Base-by-base conservation (phyloP, 2,329 filamentous ascomycete species). In the Penicillium freii region DNA sequence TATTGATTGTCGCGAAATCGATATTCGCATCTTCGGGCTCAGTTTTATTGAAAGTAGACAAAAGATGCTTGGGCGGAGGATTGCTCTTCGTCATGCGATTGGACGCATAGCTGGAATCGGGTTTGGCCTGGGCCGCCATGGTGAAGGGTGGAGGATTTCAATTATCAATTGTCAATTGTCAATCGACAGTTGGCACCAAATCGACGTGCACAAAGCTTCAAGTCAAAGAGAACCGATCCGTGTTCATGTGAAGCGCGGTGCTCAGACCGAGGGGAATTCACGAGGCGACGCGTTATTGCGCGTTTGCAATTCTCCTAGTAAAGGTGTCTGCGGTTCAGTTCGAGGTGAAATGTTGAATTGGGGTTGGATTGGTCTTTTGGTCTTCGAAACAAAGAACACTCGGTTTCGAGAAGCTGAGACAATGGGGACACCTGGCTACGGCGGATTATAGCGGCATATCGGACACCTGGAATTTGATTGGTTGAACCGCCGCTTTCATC, bases 31-130 rank as follows among this genome's bases (percentile, higher is more conserved):
- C 19, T 27, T 47, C 19, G 4, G 36, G n/a, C 46, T 62, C 57
- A 1, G 54, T 51, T 52, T 63, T 64, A 31, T 57, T 65, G 53
- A 66, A 71, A 7, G 33, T 68, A 2, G 69, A 70, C 21, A 75
- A 58, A 7, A 71, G 65, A 29, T 63, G 54, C 2, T 42, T 11
- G 1, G 34, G 47, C 1, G 48, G 58, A 21, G 57, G 55, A 56
- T 68, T 67, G 0, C 21, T 54, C 36, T 27, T 64, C 3, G 65
- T 71, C 11, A 72, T 38, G 1, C 52, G 56, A 42, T 54, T 70
- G 8, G 63, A 66, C 10, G 68, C 64, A 54, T 60, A 65, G 56
- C 69, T 73, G 2, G 71, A 57, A 54, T 72, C 58, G 10, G 62
- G 69, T 38, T 67, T 68, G 15, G 57, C 31, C 54, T 17, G 59